A percentile compares a stretch with the other conserved stretches of the same genome.
phyloP scores from a whole-genome alignment of 2,329 filamentous ascomycete genomes.

The Pestalotiopsis sp. region DNA sequence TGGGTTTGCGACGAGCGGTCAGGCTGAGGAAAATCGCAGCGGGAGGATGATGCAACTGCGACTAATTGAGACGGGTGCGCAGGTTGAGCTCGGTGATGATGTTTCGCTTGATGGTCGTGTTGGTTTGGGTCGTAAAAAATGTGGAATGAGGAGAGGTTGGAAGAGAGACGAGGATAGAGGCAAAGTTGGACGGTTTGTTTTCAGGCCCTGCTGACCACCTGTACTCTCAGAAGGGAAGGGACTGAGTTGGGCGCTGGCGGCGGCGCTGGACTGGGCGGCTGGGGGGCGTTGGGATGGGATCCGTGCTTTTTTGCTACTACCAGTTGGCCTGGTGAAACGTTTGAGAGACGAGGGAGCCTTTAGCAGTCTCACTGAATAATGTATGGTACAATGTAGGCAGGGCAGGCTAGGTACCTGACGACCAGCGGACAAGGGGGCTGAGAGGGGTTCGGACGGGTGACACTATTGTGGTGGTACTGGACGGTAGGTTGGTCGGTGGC shows the following conservation, averaged over 20 bases:
- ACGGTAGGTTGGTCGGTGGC: not conserved
- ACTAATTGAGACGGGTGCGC: not conserved
- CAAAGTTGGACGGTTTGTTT: not conserved
- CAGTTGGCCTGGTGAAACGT: conserved; percentile 13
- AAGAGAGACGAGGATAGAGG: conserved; percentile 1
- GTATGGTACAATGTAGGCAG: not conserved
- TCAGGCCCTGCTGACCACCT: not conserved
- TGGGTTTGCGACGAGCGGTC: not conserved
- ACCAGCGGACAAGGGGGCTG: not conserved
- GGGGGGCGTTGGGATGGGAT: not conserved
- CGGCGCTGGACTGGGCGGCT: not conserved
- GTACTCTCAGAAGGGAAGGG: not conserved
- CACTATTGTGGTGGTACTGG: not conserved
- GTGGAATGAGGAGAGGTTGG: conserved; percentile 13
- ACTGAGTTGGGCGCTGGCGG: not conserved
- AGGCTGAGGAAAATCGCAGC: not conserved
- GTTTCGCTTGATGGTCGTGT: not conserved
- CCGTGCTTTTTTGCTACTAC: not conserved
- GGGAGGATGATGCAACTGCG: not conserved
- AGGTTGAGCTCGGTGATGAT: not conserved
- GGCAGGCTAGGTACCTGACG: not conserved
- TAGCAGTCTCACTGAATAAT: not conserved
- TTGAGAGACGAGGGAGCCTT: not conserved
- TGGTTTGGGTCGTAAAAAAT: not conserved
- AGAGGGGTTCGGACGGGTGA: not conserved